Evolutionary conservation across 2,329 filamentous ascomycete species (phyloP), one percentile per base, ranked within the genome.

Genomic region (Trichophyton verrucosum): DNA sequence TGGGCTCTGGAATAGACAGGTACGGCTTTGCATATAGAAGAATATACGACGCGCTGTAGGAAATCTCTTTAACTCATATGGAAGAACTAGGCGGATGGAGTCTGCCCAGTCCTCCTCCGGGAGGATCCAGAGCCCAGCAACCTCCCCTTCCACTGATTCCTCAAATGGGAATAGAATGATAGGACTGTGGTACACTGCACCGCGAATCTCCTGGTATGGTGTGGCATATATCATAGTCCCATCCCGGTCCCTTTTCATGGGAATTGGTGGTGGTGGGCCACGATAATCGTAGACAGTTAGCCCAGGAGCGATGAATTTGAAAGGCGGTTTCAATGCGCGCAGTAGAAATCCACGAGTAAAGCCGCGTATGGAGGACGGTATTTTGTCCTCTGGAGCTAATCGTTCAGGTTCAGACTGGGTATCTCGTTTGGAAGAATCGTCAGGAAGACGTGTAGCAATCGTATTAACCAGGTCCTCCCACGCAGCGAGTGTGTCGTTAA

Each of bases 311-410:
- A 58, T 47, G 11, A 33, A 58, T 47, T 47, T 58, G 38, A 58
- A 58, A n/a, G 57, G 40, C 9, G 57, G 57, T 30, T 15, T 47
- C 27, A 13, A 47, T 46, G 57, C 57, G n/a, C 40, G 22, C 11
- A 47, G 40, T 33, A 58, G 57, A 38, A 58, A 58, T 33, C 30
- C 57, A 44, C 57, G 57, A 47, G 57, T 47, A 17, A 58, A 47
- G 6, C 57, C 57, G 13, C 15, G 5, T 55, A 55, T 55, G 9
- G 51, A 55, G 0, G 51, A 13, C 8, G 51, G 27, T 55, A 55
- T 55, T 20, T 11, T 55, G 27, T 55, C 27, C 51, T 55, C 51
- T 36, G 30, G 4, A 36, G n/a, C 24, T 55, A 55, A 20, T 36
- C 1, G 4, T 17, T 36, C n/a, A 3, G 13, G 27, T 36, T 51